phyloP scores from a whole-genome alignment of 176 grass and related monocot species.

The Elaeis guineensis region DNA sequence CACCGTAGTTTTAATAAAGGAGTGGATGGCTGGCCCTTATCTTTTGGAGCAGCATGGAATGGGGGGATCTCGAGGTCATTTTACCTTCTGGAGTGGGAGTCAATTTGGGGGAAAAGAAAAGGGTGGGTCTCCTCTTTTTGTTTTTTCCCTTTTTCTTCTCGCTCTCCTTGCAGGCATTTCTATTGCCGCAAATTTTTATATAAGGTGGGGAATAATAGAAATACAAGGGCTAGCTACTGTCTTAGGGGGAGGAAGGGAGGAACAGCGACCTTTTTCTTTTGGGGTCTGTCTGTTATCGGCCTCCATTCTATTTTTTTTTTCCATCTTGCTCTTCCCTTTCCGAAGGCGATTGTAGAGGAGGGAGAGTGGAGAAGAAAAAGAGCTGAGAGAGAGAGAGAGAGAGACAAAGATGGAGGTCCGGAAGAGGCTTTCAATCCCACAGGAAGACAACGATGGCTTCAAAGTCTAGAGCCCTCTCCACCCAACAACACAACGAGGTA shows the following conservation, averaged over 20 bases:
- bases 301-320: slow-evolving; percentile 34
- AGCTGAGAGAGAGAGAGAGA: slow-evolving; percentile 38
- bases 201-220: slow-evolving; percentile 27
- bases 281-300: slow-evolving; percentile 48
- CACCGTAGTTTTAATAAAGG: slow-evolving; percentile 25
- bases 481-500: slow-evolving; percentile 9
- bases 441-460: slow-evolving; percentile 80
- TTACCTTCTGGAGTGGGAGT: slow-evolving; percentile 54
- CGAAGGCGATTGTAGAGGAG: slow-evolving; percentile 88
- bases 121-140: slow-evolving; percentile 33
- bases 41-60: slow-evolving; percentile 2
- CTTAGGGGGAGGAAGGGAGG: slow-evolving; percentile 15
- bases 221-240: slow-evolving; percentile 4
- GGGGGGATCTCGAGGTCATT: slow-evolving; percentile 27
- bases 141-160: slow-evolving; percentile 6
- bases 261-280: slow-evolving; percentile 61
- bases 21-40: slow-evolving; percentile 12
- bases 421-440: slow-evolving; percentile 53
- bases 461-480: slow-evolving; percentile 24
- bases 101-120: slow-evolving; percentile 66
- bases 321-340: slow-evolving; percentile 65
- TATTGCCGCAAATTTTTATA: slow-evolving; percentile 18
- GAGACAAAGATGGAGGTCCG: slow-evolving; percentile 27
- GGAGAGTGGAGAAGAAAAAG: slow-evolving; percentile 35
- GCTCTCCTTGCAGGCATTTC: slow-evolving; percentile 21